Conservation (phyloP, 208 protist species). For the Trypanosoma platydactyli region DNA sequence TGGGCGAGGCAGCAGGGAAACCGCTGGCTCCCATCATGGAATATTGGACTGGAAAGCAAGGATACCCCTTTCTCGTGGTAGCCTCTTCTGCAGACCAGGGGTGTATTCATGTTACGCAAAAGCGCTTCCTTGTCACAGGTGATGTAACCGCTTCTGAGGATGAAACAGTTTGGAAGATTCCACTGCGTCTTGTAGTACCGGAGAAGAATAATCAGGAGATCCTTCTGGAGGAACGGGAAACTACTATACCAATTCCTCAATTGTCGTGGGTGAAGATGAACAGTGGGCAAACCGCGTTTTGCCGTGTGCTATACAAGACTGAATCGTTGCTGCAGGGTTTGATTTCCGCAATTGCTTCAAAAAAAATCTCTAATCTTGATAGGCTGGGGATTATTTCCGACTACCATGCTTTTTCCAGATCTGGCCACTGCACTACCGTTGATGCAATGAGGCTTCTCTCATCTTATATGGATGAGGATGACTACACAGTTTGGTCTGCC, state of each 20-base stretch:
- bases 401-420: constrained; percentile 66
- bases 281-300: constrained; percentile 70
- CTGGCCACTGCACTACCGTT: constrained; percentile 46
- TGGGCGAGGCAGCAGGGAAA: constrained; percentile 60
- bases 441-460: constrained; percentile 43
- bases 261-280: constrained; percentile 69
- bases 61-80: constrained; percentile 70
- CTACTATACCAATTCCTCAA: constrained; percentile 21
- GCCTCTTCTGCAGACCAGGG: constrained; percentile 7
- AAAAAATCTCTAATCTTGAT: constrained; percentile 59
- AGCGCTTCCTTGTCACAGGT: constrained; percentile 40
- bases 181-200: constrained; percentile 27
- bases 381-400: constrained; percentile 62
- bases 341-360: constrained; percentile 34
- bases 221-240: constrained; percentile 26
- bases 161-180: constrained; percentile 70
- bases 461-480: constrained; percentile 29
- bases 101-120: constrained; percentile 26
- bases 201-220: constrained; percentile 13
- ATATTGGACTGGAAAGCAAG: constrained; percentile 69
- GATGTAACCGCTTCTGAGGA: constrained; percentile 41
- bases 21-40: constrained; percentile 62
- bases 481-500: constrained; percentile 44
- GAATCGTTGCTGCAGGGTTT: constrained; percentile 47
- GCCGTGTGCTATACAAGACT: constrained; percentile 65